Base-by-base conservation (phyloP, 129 eudicot genomes). In the Tanacetum coccineum region DNA sequence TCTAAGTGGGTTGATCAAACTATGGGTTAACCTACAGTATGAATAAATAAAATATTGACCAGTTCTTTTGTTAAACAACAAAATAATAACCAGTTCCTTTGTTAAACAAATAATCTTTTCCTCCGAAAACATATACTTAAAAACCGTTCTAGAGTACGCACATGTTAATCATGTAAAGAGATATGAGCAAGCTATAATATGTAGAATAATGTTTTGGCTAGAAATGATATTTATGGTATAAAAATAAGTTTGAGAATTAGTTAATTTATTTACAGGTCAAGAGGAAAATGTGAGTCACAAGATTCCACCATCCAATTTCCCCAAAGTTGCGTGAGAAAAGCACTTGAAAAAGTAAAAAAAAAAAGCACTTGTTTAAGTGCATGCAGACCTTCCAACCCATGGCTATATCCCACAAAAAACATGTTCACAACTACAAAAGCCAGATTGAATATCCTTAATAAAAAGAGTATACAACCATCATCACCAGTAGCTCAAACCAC, bases 311-410 rank as follows among this genome's bases (percentile, higher is more conserved):
- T n/a, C n/a, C n/a, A n/a, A n/a, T n/a, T n/a, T n/a, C 77, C 45
- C 57, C 65, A 72, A 83, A 71, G 65, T 40, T 64, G 82, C 89
- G 80, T 75, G 78, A 83, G 82, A 80, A 82, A 70, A 59, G 81
- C 78, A 73, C 82, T 70, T 26, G 59, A 59, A 79, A 68, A 74
- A 73, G 78, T 13, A 11, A 49, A 75, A 15, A 53, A n/a, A 53
- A 66, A 55, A 45, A 48, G 52, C 79, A 82, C 84, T 78, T 78
- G 77, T 76, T 72, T 78, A 36, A 76, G 82, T 79, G 82, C 87
- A 69, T 82, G 87, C 78, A 59, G 74, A 87, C 76, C 83, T 64
- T 76, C 78, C 79, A 73, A 77, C 63, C 80, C 57, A 52, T 66
- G 42, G 55, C 73, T 64, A 65, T 68, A 70, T 72, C 68, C 66